A percentile compares a stretch with the other conserved stretches of the same genome.
Conservation (phyloP, 805 yeast genomes). For the Cyberlindnera subsufficiens region DNA sequence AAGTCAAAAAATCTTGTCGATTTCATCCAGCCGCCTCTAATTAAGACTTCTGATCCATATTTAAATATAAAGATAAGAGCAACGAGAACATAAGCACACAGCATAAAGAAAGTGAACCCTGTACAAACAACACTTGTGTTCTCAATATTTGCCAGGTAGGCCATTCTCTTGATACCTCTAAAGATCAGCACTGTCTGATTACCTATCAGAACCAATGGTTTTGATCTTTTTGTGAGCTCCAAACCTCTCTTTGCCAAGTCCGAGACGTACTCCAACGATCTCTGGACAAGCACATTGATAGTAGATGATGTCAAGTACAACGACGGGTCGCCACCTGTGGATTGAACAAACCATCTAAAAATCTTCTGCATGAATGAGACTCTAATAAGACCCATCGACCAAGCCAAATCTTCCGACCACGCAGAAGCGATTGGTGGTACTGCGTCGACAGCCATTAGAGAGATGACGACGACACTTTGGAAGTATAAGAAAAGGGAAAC, state of each 20-base stretch:
- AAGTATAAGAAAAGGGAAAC: conserved; percentile 79
- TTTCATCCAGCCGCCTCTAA: conserved; percentile 44
- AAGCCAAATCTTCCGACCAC: conserved; percentile 87
- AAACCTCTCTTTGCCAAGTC: conserved; percentile 25
- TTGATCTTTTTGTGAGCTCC: conserved; percentile 30
- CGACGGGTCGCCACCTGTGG: conserved; percentile 86
- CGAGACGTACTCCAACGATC: conserved; percentile 35
- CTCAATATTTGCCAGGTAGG: conserved; percentile 72
- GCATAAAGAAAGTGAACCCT: conserved; percentile 78
- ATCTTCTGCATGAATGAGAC: conserved; percentile 78
- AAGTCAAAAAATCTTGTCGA: conserved; percentile 42
- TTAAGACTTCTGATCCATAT: conserved; percentile 40
- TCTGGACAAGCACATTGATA: conserved; percentile 68
- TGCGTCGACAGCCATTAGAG: conserved; percentile 79
- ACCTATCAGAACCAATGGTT: conserved; percentile 36
- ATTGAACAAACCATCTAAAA: conserved; percentile 77
- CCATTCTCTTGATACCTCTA: conserved; percentile 85
- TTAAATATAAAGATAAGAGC: conserved; percentile 52
- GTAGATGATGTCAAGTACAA: conserved; percentile 57
- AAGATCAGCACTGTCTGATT: conserved; percentile 58
- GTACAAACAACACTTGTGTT: conserved; percentile 79
- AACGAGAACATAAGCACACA: conserved; percentile 69
- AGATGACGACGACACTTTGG: conserved; percentile 79
- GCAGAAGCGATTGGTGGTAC: conserved; percentile 91
- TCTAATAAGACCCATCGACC: conserved; percentile 91